Evolutionary conservation across 1,284 basidiomycete genomes (phyloP).

Genomic region (Cryptococcus depauperatus): DNA sequence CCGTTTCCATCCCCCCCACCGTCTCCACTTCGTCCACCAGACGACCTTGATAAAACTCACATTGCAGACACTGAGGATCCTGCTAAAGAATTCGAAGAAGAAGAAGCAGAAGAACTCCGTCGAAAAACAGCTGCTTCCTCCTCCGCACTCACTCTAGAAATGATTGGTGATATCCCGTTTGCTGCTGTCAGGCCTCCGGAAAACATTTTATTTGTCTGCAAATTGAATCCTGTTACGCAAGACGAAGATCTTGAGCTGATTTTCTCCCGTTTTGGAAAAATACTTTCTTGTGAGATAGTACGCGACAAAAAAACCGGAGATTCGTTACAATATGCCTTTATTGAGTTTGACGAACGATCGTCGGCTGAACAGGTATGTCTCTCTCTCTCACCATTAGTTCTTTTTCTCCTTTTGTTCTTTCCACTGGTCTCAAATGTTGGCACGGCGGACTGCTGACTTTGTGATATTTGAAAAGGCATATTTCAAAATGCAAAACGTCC

Average conservation of each 20-base stretch:
- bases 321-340: slow-evolving; percentile 94
- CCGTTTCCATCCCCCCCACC: slow-evolving; percentile 64
- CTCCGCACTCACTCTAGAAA: slow-evolving; percentile 92
- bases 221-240: slow-evolving; percentile 88
- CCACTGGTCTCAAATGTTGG: not conserved
- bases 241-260: slow-evolving; percentile 97
- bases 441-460: too few species aligned
- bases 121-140: slow-evolving; percentile 80
- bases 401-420: not conserved
- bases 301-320: slow-evolving; percentile 93
- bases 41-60: slow-evolving; percentile 56
- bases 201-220: slow-evolving; percentile 98
- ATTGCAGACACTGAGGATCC: slow-evolving; percentile 89
- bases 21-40: slow-evolving; percentile 70
- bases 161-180: slow-evolving; percentile 98
- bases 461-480: slow-evolving; percentile 61
- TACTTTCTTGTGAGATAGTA: slow-evolving; percentile 96
- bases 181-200: slow-evolving; percentile 96
- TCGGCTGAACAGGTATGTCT: slow-evolving; percentile 76
- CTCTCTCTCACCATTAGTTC: not conserved
- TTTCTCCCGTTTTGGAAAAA: slow-evolving; percentile 88
- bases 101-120: slow-evolving; percentile 68
- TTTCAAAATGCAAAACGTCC: slow-evolving; percentile 99
- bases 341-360: slow-evolving; percentile 90
- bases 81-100: slow-evolving; percentile 54